phyloP scores from a whole-genome alignment of 139 green algal genomes.

The Choricystis sp. region DNA sequence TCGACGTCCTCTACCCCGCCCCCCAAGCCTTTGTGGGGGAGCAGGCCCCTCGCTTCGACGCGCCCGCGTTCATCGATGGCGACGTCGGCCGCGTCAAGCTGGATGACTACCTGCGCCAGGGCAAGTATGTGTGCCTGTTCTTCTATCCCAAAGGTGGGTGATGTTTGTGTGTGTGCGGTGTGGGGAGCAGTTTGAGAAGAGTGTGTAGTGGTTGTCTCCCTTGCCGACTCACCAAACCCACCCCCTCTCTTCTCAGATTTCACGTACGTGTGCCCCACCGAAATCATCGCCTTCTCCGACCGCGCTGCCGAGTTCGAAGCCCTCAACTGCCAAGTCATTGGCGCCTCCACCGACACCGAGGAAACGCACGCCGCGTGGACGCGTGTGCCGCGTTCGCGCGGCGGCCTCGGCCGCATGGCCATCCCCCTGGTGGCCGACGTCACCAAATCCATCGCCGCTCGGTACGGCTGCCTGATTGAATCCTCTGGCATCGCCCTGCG shows the following conservation, averaged over 20 bases:
- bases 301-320: slow-evolving; percentile 64
- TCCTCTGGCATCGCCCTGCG: slow-evolving; percentile 59
- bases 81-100: not conserved
- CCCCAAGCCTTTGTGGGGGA: no score
- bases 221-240: slow-evolving; percentile 8
- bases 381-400: slow-evolving; percentile 44
- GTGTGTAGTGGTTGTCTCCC: slow-evolving; percentile 8
- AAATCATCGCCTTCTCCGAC: slow-evolving; percentile 78
- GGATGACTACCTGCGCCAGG: not conserved
- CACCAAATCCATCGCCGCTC: slow-evolving; percentile 34
- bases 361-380: slow-evolving; percentile 76
- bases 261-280: slow-evolving; percentile 43
- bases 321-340: slow-evolving; percentile 56
- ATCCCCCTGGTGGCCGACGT: slow-evolving; percentile 68
- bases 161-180: not conserved
- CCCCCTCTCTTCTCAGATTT: slow-evolving; percentile 21
- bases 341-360: slow-evolving; percentile 57
- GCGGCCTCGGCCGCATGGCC: slow-evolving; percentile 57
- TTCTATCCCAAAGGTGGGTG: not conserved
- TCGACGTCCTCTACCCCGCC: no score
- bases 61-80: not conserved
- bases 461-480: slow-evolving; percentile 55
- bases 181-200: not conserved
- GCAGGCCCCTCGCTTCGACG: no score
- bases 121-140: not conserved